Base-by-base conservation (phyloP, 2,329 filamentous ascomycete genomes). In the Trichoderma atroviride region DNA sequence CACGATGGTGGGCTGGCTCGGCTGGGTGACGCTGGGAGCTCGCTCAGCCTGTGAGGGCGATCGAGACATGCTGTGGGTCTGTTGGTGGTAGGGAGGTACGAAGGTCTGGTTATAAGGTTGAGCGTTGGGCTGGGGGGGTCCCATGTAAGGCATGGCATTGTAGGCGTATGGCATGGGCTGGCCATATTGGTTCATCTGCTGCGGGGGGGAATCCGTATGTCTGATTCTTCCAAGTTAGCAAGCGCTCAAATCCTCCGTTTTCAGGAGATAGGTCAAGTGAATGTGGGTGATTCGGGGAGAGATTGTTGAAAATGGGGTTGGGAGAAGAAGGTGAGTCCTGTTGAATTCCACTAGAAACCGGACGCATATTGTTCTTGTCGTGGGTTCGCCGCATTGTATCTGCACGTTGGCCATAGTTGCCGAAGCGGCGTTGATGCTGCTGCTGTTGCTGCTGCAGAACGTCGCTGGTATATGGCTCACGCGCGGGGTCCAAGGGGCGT, bases 21-120 rank as follows among this genome's bases (percentile, higher is more conserved):
- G 77, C 65, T 88, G 92, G 82, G 77, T 89, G 79, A 83, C 92
- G 80, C 92, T 92, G 31, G 90, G 85, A 47, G 86, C 86, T 59
- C 88, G 83, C 75, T 89, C 87, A n/a, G 92, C 86, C 79, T 96
- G 92, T 2, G 93, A 96, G 2, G 91, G 88, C 71, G 89, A 94
- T 74, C 94, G 91, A 2, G 94, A 96, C 91, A 97, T 94, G 83
- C 69, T 87, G 82, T 71, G 90, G 86, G 78, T 91, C 87, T 71
- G 87, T 74, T 83, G 84, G 79, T 76, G 82, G 75, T 75, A 81
- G 60, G 76, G 80, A 72, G 75, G 75, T 9, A 77, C 80, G 69
- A 83, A 86, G 24, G 80, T 80, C 64, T 84, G 83, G 70, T 83
- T 83, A 72, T 81, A 88, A n/a, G 81, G 80, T 29, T 86, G 85